A percentile compares a stretch with the other conserved stretches of the same genome.
phyloP scores from a whole-genome alignment of 2,329 filamentous ascomycete species.

The Lachnellula occidentalis region DNA sequence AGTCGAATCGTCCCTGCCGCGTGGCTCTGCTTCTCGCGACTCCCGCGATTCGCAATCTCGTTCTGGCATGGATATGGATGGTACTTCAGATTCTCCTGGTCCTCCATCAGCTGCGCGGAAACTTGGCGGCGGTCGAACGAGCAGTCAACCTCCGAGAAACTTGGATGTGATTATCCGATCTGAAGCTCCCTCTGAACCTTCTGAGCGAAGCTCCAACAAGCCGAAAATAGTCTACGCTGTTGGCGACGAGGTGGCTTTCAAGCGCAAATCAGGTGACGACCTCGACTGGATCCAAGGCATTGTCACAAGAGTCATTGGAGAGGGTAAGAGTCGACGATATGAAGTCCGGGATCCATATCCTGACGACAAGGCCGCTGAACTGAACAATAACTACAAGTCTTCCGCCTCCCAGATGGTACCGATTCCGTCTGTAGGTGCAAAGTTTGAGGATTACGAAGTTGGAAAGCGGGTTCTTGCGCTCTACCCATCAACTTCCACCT shows the following conservation, averaged over 20 bases:
- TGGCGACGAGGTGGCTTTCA: slow-evolving; percentile 63
- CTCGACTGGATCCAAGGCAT: slow-evolving; percentile 71
- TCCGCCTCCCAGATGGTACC: slow-evolving; percentile 71
- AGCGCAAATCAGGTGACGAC: slow-evolving; percentile 49
- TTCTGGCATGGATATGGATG: slow-evolving; percentile 28
- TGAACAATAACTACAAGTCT: slow-evolving; percentile 53
- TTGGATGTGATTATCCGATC: slow-evolving; percentile 14
- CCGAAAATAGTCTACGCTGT: slow-evolving; percentile 53
- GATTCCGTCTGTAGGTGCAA: slow-evolving; percentile 58
- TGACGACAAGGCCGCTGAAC: slow-evolving; percentile 58
- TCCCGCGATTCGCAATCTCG: slow-evolving; percentile 20
- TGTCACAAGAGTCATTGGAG: slow-evolving; percentile 68
- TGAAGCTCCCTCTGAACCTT: slow-evolving; percentile 22
- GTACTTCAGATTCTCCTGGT: slow-evolving; percentile 27
- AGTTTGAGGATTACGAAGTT: slow-evolving; percentile 54
- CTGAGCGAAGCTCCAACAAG: slow-evolving; percentile 17
- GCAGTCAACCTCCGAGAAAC: slow-evolving; percentile 29
- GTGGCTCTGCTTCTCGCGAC: slow-evolving; percentile 20
- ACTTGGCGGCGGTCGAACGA: slow-evolving; percentile 21
- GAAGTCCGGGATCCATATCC: slow-evolving; percentile 76
- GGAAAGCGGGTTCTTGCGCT: slow-evolving; percentile 71
- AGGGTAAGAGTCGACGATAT: slow-evolving; percentile 72
- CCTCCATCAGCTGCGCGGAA: slow-evolving; percentile 29
- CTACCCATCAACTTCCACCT: slow-evolving; percentile 79
- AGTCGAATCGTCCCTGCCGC: slow-evolving; percentile 8